These are phyloP conservation scores for Globisporangium perplexum DNA, from an alignment of 352 stramenopile species.

Conservation along the genomic window DNA sequence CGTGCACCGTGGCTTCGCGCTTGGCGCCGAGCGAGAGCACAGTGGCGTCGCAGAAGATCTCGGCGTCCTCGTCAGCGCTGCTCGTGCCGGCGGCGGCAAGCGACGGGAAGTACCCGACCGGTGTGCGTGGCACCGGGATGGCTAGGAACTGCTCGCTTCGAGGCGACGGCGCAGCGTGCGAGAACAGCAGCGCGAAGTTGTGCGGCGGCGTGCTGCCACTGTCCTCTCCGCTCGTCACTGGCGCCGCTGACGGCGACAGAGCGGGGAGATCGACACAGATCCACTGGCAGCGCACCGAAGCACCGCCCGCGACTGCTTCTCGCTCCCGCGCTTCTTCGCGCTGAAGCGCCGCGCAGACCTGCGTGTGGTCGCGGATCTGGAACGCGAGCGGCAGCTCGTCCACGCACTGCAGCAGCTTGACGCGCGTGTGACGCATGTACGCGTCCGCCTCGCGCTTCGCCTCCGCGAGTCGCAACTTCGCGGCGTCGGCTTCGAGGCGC, in stretches of 20 bases:
- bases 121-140: conserved; percentile 44
- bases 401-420: conserved; percentile 38
- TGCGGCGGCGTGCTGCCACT: conserved; percentile 5
- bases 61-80: conserved; percentile 9
- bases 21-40: conserved; percentile 53
- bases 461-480: background rate
- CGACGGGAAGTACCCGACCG: conserved; percentile 8
- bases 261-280: conserved; percentile 54
- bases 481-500: conserved; percentile 5
- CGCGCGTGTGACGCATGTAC: conserved; percentile 29
- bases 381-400: conserved; percentile 37
- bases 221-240: background rate
- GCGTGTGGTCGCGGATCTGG: conserved; percentile 21
- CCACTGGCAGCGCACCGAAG: conserved; percentile 26
- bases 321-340: conserved; percentile 5
- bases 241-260: background rate
- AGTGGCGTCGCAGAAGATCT: conserved; percentile 61
- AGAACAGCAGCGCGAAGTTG: conserved; percentile 62
- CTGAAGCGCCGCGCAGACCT: conserved; percentile 22
- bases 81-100: background rate
- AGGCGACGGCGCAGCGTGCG: conserved; percentile 16
- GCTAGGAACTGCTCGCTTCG: conserved; percentile 30
- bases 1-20: conserved; percentile 53
- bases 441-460: conserved; percentile 5
- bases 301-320: background rate